Base-by-base conservation (phyloP, 208 protist species). In the Acanthamoeba triangularis region DNA sequence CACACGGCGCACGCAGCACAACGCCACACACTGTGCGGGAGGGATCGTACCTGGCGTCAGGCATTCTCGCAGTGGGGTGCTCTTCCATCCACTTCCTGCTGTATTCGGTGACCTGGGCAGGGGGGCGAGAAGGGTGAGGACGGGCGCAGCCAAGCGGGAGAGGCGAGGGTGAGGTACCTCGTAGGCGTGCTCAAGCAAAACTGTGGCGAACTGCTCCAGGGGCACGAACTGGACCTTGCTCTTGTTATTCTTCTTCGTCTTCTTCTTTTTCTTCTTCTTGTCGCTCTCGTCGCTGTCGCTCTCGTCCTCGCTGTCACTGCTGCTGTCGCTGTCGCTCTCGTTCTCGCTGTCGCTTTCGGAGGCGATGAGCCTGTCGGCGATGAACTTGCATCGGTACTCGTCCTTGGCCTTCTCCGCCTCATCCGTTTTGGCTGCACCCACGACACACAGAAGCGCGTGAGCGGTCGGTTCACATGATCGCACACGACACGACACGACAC, bases 1-100 rank as follows among this genome's bases (percentile, higher is more conserved):
- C 65, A 74, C 14, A 20, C 18, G 52, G 18, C 56, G 20, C 20
- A 63, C 14, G 28, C 8, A 78, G 33, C 13, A 16, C 28, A 1
- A 35, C 8, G 16, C 8, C 1, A 1, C 1, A 14, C 52, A 56
- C 5, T 16, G 69, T 1, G 41, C 41, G 4, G 41, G 11, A 44
- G 69, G 69, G 30, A 52, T 28, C 90, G 16, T 93, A 91, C 11
- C 87, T 59, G 61, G 93, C 95, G 35, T 95, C 91, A 6, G 96
- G 96, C 35, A 96, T 67, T 35, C 87, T 78, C 23, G 72, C 91
- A 33, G 95, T 95, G 8, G 96, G 96, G 28, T 93, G 80, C n/a
- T 82, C 82, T 20, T 95, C 96, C 96, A 97, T 97, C 30, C 90
- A 97, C 63, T 97, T 93, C 93, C 96, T 69, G 56, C 78, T 95